phyloP scores from a whole-genome alignment of 2,329 filamentous ascomycete species.

The Sporothrix schenckii region DNA sequence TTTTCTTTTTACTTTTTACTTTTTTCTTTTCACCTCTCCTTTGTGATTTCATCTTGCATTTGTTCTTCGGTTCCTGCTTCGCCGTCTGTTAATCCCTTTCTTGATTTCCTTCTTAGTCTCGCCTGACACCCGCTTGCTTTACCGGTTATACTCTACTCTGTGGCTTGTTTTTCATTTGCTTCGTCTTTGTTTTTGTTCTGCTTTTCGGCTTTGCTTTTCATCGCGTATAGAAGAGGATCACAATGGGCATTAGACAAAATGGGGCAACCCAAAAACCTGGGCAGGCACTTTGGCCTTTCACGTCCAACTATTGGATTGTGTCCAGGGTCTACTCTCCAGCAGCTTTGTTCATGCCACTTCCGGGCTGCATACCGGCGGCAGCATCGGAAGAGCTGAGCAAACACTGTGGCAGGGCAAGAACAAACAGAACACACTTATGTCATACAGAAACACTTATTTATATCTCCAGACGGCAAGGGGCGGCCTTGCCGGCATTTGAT shows the following conservation, averaged over 20 bases:
- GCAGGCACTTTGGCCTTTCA: neutral
- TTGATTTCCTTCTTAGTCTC: neutral
- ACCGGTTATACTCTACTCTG: neutral
- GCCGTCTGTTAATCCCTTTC: neutral
- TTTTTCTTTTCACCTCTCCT: neutral
- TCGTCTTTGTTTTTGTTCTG: neutral
- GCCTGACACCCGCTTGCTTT: neutral
- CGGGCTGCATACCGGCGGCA: neutral
- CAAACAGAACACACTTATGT: neutral
- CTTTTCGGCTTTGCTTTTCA: neutral
- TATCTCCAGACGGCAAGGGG: neutral
- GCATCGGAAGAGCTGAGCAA: no score
- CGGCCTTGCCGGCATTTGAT: neutral
- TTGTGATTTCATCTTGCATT: neutral
- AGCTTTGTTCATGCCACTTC: neutral
- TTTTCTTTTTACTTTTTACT: neutral
- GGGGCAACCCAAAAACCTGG: conserved; percentile 9
- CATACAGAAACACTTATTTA: neutral
- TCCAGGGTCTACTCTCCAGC: neutral
- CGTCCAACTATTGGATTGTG: neutral
- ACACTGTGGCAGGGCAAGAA: conserved; percentile 3
- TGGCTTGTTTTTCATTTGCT: neutral
- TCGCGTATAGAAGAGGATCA: conserved; percentile 10
- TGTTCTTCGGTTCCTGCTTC: neutral
- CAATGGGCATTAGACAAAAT: conserved; percentile 23